Evolutionary conservation across 352 stramenopile species (phyloP).

Genomic region (Pythium aquatile): DNA sequence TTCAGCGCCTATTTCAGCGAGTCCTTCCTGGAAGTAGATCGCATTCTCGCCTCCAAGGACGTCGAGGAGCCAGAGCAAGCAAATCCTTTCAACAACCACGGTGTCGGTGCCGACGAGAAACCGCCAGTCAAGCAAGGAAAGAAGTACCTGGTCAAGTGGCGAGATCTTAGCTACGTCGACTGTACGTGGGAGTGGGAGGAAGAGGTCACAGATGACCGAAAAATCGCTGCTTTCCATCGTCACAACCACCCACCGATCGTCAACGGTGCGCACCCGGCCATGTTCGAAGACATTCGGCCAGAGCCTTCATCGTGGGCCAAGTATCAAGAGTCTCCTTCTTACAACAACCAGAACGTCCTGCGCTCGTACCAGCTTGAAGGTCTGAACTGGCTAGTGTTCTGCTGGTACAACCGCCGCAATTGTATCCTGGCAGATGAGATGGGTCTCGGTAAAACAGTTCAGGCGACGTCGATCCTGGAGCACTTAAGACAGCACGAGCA

Average conservation of each 20-base stretch:
- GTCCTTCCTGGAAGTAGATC: slow-evolving; percentile 81
- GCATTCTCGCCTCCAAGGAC: slow-evolving; percentile 74
- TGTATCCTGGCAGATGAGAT: slow-evolving; percentile 91
- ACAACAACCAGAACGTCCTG: slow-evolving; percentile 94
- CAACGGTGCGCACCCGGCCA: slow-evolving; percentile 77
- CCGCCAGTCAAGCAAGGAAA: slow-evolving; percentile 75
- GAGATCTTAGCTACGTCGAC: slow-evolving; percentile 88
- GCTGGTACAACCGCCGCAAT: slow-evolving; percentile 96
- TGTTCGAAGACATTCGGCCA: slow-evolving; percentile 77
- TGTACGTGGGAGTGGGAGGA: slow-evolving; percentile 91
- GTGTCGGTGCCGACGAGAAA: slow-evolving; percentile 39
- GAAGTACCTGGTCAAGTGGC: slow-evolving; percentile 92
- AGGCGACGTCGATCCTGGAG: slow-evolving; percentile 93
- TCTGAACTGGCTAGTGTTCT: slow-evolving; percentile 98
- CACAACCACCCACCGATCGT: slow-evolving; percentile 86
- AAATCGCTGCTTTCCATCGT: slow-evolving; percentile 86
- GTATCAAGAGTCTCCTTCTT: slow-evolving; percentile 85
- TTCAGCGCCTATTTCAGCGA: slow-evolving; percentile 84
- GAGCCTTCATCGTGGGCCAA: slow-evolving; percentile 85
- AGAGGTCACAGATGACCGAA: slow-evolving; percentile 85
- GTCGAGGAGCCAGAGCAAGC: slow-evolving; percentile 71
- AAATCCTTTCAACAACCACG: slow-evolving; percentile 68
- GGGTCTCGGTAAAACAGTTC: slow-evolving; percentile 91
- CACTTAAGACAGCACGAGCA: slow-evolving; percentile 91
- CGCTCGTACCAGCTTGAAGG: slow-evolving; percentile 98